phyloP scores from a whole-genome alignment of 139 green algal genomes.

The Protoeuglena noctilucae region DNA sequence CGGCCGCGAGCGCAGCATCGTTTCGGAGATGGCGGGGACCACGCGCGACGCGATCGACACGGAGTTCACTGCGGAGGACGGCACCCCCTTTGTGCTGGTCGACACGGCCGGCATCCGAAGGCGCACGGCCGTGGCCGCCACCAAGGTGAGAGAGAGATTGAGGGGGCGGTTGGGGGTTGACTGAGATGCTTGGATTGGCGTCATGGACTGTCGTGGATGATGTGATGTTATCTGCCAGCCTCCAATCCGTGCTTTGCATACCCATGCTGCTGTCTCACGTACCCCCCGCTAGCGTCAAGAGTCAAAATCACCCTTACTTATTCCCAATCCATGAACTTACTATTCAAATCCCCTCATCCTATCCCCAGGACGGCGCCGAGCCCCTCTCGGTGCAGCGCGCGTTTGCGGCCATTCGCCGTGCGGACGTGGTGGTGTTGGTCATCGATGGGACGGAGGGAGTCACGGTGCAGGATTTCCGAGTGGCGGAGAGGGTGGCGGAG shows the following conservation, averaged over 20 bases:
- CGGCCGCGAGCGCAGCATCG: constrained; percentile 77
- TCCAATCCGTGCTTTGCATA: too few relatives aligned
- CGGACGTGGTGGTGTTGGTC: constrained; percentile 70
- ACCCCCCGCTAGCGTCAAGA: too few relatives aligned
- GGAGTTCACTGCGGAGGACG: constrained; percentile 37
- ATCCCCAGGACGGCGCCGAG: constrained; percentile 36
- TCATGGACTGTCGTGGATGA: too few relatives aligned
- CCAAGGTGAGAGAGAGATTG: too few relatives aligned
- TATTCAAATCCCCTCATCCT: too few relatives aligned
- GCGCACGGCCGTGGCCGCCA: constrained; percentile 40
- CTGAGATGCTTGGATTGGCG: too few relatives aligned
- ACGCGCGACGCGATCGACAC: constrained; percentile 90
- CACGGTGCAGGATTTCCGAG: constrained; percentile 61
- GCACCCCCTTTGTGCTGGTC: constrained; percentile 62
- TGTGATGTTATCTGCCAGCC: too few relatives aligned
- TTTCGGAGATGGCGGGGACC: constrained; percentile 80
- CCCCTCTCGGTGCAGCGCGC: constrained; percentile 62
- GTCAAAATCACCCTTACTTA: too few relatives aligned
- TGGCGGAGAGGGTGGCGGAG: constrained; percentile 26
- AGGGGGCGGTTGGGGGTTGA: too few relatives aligned
- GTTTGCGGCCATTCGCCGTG: constrained; percentile 61
- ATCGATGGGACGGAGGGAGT: constrained; percentile 66
- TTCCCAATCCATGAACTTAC: too few relatives aligned
- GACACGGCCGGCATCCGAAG: constrained; percentile 92
- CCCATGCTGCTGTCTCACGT: too few relatives aligned